These are phyloP conservation scores for Geranium incanum DNA, from an alignment of 441 rosid species.

Conservation along the genomic window DNA sequence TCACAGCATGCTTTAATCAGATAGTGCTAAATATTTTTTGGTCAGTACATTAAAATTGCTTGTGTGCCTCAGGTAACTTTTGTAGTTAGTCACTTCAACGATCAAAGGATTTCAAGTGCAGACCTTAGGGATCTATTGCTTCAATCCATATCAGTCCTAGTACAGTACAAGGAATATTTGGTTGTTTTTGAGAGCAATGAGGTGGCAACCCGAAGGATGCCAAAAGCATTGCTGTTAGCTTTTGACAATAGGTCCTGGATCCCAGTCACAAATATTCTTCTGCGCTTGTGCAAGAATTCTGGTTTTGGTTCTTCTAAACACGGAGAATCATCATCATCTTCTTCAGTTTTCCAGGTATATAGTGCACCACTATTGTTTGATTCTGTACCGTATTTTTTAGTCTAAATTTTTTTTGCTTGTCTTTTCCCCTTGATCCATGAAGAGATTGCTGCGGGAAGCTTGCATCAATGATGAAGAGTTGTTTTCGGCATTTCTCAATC, in stretches of 20 bases:
- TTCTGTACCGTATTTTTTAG: constrained; percentile 11
- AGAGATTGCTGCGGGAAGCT: constrained; percentile 79
- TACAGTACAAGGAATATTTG: constrained; percentile 81
- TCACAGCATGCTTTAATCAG: constrained; percentile 8
- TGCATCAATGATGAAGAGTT: constrained; percentile 59
- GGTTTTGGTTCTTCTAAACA: constrained; percentile 74
- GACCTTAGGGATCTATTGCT: constrained; percentile 92
- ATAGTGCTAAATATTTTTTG: background rate
- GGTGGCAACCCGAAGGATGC: constrained; percentile 72
- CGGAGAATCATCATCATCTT: constrained; percentile 59
- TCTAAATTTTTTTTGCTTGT: background rate
- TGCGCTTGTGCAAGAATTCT: constrained; percentile 81
- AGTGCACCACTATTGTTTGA: constrained; percentile 11
- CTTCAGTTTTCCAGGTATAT: constrained; percentile 80
- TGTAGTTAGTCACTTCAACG: constrained; percentile 81
- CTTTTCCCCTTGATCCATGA: constrained; percentile 18
- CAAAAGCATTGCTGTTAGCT: constrained; percentile 69
- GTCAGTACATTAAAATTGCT: background rate
- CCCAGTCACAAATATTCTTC: constrained; percentile 82
- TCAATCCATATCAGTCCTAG: constrained; percentile 88
- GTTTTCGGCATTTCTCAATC: constrained; percentile 86
- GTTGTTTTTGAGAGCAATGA: constrained; percentile 81
- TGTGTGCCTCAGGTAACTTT: constrained; percentile 61
- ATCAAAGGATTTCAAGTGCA: constrained; percentile 80
- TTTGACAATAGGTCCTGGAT: constrained; percentile 98